A percentile compares a stretch with the other conserved stretches of the same genome.
phyloP scores from a whole-genome alignment of 2,329 filamentous ascomycete species.

The Aspergillus spinulosporus region DNA sequence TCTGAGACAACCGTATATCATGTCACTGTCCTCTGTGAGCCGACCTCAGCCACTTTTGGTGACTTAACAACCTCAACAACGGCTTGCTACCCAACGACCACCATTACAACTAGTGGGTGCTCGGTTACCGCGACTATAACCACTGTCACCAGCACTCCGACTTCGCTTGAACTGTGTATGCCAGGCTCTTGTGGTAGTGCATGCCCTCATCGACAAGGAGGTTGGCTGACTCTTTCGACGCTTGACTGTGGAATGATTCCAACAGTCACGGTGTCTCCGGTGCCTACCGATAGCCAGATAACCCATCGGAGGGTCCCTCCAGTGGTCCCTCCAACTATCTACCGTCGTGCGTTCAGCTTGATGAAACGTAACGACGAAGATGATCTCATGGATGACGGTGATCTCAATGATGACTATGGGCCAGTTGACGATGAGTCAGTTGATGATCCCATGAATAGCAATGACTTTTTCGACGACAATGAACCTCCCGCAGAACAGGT shows the following conservation, averaged over 20 bases:
- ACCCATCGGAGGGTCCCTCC: neutral
- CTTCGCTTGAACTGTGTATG: neutral
- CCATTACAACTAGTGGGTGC: slow-evolving; percentile 3
- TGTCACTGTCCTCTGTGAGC: slow-evolving; percentile 4
- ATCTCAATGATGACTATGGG: neutral
- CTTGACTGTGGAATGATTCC: neutral
- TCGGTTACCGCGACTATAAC: slow-evolving; percentile 7
- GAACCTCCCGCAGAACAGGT: too few species aligned
- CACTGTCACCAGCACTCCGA: slow-evolving; percentile 2
- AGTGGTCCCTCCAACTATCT: neutral
- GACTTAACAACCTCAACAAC: neutral
- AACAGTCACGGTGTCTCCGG: neutral
- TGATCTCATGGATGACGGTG: neutral
- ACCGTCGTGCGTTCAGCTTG: neutral
- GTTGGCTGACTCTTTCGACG: neutral
- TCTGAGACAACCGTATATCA: neutral
- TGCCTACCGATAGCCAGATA: neutral
- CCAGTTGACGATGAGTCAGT: neutral
- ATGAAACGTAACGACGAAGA: neutral
- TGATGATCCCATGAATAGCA: neutral
- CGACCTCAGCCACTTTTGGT: neutral
- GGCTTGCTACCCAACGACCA: slow-evolving; percentile 2
- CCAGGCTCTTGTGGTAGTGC: neutral
- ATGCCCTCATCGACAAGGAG: neutral
- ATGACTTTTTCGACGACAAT: too few species aligned